A percentile compares a stretch with the other conserved stretches of the same genome.
Conservation (phyloP, 106 monocot genomes). For the Dendrobium huoshanense region DNA sequence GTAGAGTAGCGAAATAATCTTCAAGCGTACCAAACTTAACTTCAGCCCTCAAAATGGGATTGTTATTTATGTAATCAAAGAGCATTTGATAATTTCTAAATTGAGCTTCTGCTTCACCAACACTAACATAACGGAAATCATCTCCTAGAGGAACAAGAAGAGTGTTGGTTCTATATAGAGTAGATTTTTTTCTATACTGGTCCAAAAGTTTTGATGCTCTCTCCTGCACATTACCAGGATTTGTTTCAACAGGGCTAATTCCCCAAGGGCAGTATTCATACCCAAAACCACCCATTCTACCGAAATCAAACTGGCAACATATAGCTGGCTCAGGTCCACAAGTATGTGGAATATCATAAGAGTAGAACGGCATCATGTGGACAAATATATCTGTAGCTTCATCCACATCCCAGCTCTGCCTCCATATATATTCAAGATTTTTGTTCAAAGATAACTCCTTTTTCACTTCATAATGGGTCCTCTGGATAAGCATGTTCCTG, state of each 20-base stretch:
- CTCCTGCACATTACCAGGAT: conserved; percentile 69
- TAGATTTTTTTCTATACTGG: conserved; percentile 91
- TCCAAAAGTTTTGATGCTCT: conserved; percentile 78
- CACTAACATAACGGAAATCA: conserved; percentile 91
- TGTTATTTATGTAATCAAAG: conserved; percentile 86
- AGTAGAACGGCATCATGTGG: conserved; percentile 99
- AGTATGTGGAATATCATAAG: conserved; percentile 98
- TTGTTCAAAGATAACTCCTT: conserved; percentile 76
- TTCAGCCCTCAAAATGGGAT: conserved; percentile 66
- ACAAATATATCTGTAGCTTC: conserved; percentile 98
- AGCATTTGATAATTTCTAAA: conserved; percentile 87
- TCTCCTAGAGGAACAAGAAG: conserved; percentile 90
- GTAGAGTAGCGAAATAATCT: conserved; percentile 84
- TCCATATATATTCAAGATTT: conserved; percentile 92
- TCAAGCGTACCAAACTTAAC: conserved; percentile 92
- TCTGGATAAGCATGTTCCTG: conserved; percentile 93
- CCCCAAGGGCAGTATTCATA: conserved; percentile 91
- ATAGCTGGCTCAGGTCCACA: conserved; percentile 97
- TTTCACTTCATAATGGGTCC: conserved; percentile 96
- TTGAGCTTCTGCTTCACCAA: conserved; percentile 86
- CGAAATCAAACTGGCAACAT: conserved; percentile 99
- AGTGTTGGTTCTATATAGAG: conserved; percentile 90
- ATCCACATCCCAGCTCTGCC: conserved; percentile 86
- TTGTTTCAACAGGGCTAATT: conserved; percentile 78
- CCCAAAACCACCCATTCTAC: conserved; percentile 69